These are phyloP conservation scores for Melastoma malabathricum DNA, from an alignment of 345 rosid genomes.

Conservation along the genomic window DNA sequence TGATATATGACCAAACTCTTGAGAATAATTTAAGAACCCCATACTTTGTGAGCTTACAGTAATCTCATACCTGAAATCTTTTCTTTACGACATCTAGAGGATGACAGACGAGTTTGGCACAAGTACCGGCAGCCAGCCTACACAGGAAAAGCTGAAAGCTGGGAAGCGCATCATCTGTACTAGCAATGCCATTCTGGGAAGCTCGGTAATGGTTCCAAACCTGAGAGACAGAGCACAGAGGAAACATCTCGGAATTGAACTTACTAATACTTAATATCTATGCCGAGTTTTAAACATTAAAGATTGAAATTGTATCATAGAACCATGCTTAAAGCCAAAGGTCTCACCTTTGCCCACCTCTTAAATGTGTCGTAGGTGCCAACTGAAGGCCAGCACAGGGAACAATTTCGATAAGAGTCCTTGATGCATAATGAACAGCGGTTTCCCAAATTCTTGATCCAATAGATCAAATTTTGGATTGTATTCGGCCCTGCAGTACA, in stretches of 20 bases:
- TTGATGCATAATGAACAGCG: no score
- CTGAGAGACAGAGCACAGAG: constrained; percentile 20
- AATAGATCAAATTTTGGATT: constrained; percentile 68
- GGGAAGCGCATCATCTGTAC: constrained; percentile 32
- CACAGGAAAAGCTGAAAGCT: constrained; percentile 79
- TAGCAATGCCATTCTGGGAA: constrained; percentile 19
- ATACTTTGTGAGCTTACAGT: no score
- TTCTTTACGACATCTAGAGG: constrained; percentile 97
- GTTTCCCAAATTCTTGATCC: constrained; percentile 70
- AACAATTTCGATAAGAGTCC: constrained; percentile 83
- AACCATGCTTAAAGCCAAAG: constrained; percentile 2
- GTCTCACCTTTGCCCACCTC: constrained; percentile 73
- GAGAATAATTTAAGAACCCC: no score
- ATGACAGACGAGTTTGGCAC: constrained; percentile 97
- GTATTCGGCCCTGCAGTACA: constrained; percentile 74
- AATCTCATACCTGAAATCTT: constrained; percentile 70
- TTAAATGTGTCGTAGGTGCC: constrained; percentile 90
- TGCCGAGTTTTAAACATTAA: neutral
- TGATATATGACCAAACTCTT: no score
- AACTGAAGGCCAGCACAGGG: constrained; percentile 96
- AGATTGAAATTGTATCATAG: neutral
- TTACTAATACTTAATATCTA: no score
- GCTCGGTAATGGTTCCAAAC: constrained; percentile 46
- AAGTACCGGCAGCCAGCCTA: constrained; percentile 90
- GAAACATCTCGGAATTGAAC: no score